Evolutionary conservation across 306 rosid species (phyloP).

Genomic region (Vicia villosa): DNA sequence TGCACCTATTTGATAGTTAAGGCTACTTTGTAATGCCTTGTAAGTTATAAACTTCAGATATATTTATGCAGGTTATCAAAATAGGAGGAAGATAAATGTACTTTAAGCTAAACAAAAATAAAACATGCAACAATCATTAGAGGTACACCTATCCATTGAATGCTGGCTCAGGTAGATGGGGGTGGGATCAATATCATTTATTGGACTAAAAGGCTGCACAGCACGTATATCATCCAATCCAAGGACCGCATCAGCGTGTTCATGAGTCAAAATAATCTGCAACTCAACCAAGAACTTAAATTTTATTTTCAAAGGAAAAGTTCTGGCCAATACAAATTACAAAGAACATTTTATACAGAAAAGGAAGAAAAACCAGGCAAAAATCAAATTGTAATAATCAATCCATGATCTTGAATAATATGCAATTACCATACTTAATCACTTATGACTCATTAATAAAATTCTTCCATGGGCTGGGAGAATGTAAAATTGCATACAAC

Average conservation of each 20-base stretch:
- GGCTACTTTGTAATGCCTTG: neutral
- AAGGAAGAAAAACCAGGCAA: conserved; percentile 21
- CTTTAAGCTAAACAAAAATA: conserved; percentile 4
- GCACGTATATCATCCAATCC: conserved; percentile 97
- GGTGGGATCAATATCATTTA: conserved; percentile 86
- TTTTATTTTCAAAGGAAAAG: conserved; percentile 15
- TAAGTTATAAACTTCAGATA: neutral
- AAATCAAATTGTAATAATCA: conserved; percentile 17
- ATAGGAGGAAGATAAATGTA: conserved; percentile 10
- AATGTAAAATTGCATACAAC: conserved; percentile 7
- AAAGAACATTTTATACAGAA: conserved; percentile 16
- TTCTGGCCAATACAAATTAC: conserved; percentile 9
- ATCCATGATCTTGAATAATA: neutral
- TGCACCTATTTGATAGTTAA: conserved; percentile 1
- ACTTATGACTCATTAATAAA: conserved; percentile 8
- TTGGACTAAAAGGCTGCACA: conserved; percentile 80
- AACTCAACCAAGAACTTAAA: conserved; percentile 33
- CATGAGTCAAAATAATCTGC: conserved; percentile 98
- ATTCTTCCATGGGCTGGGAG: neutral
- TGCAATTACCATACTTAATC: conserved; percentile 16
- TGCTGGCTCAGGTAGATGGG: conserved; percentile 76
- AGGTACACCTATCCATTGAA: conserved; percentile 92
- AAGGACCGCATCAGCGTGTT: conserved; percentile 99
- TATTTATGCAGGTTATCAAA: neutral
- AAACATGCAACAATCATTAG: conserved; percentile 14